Evolutionary conservation across 768 basidiomycete species (phyloP).

Genomic region (Sporobolomyces roseus): DNA sequence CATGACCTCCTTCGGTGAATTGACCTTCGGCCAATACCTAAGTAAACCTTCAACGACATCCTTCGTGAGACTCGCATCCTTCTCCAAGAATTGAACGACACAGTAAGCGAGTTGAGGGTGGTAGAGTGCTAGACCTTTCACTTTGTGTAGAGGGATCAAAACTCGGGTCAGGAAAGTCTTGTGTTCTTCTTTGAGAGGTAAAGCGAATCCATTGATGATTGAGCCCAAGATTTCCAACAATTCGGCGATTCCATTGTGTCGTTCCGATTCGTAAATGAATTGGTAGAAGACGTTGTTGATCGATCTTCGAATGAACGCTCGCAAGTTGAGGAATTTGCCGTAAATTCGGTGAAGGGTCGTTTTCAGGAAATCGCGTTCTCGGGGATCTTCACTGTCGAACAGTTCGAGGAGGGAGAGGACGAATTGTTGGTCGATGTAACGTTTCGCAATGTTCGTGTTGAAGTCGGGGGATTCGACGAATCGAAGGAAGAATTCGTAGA

Average conservation of each 20-base stretch:
- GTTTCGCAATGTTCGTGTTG: conserved; percentile 95
- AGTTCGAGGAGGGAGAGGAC: conserved; percentile 94
- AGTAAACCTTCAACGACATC: conserved; percentile 95
- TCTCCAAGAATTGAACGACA: conserved; percentile 97
- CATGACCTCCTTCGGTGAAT: conserved; percentile 99
- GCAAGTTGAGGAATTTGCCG: conserved; percentile 97
- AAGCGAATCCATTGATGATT: conserved; percentile 98
- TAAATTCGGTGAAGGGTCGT: conserved; percentile 98
- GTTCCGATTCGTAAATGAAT: conserved; percentile 96
- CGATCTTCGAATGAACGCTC: conserved; percentile 95
- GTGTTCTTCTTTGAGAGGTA: conserved; percentile 98
- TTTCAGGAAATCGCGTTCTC: conserved; percentile 98
- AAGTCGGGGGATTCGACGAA: conserved; percentile 98
- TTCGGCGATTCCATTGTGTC: conserved; percentile 98
- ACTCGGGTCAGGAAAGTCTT: conserved; percentile 93
- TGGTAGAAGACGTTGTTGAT: conserved; percentile 99
- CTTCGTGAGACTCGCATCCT: conserved; percentile 84
- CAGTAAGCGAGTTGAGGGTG: conserved; percentile 99
- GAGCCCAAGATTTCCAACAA: conserved; percentile 95
- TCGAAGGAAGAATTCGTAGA: conserved; percentile 99
- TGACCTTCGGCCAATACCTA: conserved; percentile 98
- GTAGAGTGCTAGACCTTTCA: conserved; percentile 89
- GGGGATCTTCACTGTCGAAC: conserved; percentile 96
- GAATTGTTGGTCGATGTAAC: conserved; percentile 92
- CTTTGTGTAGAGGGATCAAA: conserved; percentile 94